phyloP scores from a whole-genome alignment of 2,329 filamentous ascomycete species.

The Fusarium longipes region DNA sequence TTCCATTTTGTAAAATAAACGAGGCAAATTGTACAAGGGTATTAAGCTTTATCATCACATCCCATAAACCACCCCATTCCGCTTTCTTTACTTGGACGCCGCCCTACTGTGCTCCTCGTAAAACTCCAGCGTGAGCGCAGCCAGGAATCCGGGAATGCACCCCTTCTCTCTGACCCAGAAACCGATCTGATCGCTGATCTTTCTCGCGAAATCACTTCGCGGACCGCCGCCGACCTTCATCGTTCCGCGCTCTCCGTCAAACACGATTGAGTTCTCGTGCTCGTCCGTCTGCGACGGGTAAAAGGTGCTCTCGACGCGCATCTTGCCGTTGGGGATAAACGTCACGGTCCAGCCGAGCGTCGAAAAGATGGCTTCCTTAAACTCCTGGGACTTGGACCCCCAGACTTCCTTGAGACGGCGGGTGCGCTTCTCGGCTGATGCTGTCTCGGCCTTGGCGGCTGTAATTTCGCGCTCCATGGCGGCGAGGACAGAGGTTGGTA shows the following conservation, averaged over 20 bases:
- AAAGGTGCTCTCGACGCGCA: conserved; percentile 88
- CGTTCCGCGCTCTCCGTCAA: conserved; percentile 92
- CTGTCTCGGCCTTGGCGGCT: conserved; percentile 75
- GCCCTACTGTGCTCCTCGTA: conserved; percentile 73
- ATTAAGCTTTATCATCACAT: conserved; percentile 42
- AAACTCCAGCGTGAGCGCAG: conserved; percentile 91
- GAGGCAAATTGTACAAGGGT: conserved; percentile 38
- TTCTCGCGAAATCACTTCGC: conserved; percentile 83
- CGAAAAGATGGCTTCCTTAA: conserved; percentile 92
- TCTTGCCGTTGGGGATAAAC: conserved; percentile 97
- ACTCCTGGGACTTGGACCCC: conserved; percentile 90
- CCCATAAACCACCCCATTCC: not conserved
- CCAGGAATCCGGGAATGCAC: conserved; percentile 92
- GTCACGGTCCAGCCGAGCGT: conserved; percentile 95
- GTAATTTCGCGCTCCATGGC: conserved; percentile 80
- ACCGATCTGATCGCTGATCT: conserved; percentile 87
- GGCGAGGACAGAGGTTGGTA: conserved; percentile 81
- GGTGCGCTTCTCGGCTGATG: conserved; percentile 83
- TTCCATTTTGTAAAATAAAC: conserved; percentile 6
- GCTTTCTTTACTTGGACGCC: conserved; percentile 23
- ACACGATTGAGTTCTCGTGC: conserved; percentile 80
- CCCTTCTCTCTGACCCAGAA: conserved; percentile 97
- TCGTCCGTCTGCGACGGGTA: conserved; percentile 76
- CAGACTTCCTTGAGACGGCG: conserved; percentile 92
- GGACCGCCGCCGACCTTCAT: conserved; percentile 98